Base-by-base conservation (phyloP, 805 yeast species). In the Myxozyma nipponensis region DNA sequence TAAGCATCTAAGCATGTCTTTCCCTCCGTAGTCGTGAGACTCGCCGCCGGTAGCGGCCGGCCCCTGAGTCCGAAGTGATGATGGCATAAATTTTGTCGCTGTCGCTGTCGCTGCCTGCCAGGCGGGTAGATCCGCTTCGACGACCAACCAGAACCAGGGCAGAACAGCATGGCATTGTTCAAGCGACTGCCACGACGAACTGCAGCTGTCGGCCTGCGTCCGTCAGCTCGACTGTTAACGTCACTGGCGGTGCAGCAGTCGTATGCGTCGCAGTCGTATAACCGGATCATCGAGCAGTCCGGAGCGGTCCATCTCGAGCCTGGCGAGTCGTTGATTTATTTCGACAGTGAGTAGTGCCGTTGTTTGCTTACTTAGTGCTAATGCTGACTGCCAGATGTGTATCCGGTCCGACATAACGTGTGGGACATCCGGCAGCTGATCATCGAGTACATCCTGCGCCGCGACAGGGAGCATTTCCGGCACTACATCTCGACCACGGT, bases 281-380 rank as follows among this genome's bases (percentile, higher is more conserved):
- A 25, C 10, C 32, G 43, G 23, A 18, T 41, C 15, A 50, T 45
- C 21, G 47, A 47, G 35, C 30, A 21, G 17, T 42, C 52, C 4
- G 63, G 63, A 7, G 35, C 50, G 4, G 54, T 60, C 37, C 46
- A 51, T 15, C 39, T 37, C 21, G 41, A 39, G 1, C 28, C 28
- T 1, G 47, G 51, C 32, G 60, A 60, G 46, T 56, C 62, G 3
- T 53, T 60, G 23, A 36, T 60, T 10, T 60, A 60, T 37, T 45
- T 60, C 32, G 60, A 58, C 42, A 58, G 58, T 47, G 39, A 28
- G 50, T 50, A 22, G 13, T 15, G 34, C 36, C 17, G 15, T 28
- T 37, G 19, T 9, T 18, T 28, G 19, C 34, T 47, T 53, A 37
- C 37, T n/a, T 24, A 46, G 37, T 34, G 41, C 41, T 26, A 46